Evolutionary conservation across 129 eudicot genomes (phyloP), one percentile per base, ranked within the genome.

Genomic region (Erigeron canadensis): DNA sequence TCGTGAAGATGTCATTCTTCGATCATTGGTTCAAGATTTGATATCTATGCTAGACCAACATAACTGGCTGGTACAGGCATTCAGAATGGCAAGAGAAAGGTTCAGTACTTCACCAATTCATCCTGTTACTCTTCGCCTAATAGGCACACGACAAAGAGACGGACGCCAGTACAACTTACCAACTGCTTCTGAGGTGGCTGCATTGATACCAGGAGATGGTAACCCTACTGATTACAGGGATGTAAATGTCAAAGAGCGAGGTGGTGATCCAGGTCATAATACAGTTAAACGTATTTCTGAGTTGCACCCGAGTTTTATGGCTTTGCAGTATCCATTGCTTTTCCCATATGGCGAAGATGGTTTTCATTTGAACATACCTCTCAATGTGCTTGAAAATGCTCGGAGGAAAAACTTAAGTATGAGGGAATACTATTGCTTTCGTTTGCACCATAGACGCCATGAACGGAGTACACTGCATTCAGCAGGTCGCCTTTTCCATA

Each of bases 311-410:
- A 55, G 61, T 19, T 55, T 55, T 10, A 55, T 55, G 61, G 8
- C 61, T 2, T 5, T 55, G 34, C 28, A 55, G 11, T 55, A 55
- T 18, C 61, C 61, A 3, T 6, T 55, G 28, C 61, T 55, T 55
- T 55, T 55, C 8, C 61, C 61, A 3, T 55, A 16, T 55, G 61
- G 61, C 28, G 61, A 55, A 55, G 61, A 55, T 55, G 61, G 61
- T 7, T 55, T 55, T 18, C 23, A 10, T 55, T 16, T 55, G 8
- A 7, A 55, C 13, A 55, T 55, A 55, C 61, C 61, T 55, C 34
- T 55, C 4, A 55, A 50, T 50, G 56, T 50, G 2, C 56, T 18
- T 50, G 6, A 5, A 50, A 50, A 12, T 10, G 5, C 56, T 11
- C 11, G 56, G 17, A 11, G 17, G 5, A 50, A 50, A 50, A 9